These are phyloP conservation scores for Chrysoporthe cubensis DNA, from an alignment of 2,329 filamentous ascomycete genomes.

Conservation along the genomic window DNA sequence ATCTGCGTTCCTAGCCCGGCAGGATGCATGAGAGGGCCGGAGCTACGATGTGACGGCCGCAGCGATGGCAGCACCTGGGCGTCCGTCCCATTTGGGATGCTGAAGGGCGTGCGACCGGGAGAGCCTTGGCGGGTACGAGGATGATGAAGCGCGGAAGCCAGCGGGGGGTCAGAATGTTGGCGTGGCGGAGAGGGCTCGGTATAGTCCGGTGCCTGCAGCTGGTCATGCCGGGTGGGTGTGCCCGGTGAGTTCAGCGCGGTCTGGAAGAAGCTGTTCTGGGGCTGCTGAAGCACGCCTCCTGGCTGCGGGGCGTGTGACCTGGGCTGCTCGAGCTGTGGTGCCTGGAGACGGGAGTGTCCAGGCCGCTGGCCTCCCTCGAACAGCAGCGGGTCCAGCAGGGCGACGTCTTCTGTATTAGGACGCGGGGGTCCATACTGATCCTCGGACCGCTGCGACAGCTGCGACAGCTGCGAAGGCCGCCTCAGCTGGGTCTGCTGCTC, in stretches of 20 bases:
- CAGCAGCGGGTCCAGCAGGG: constrained; percentile 22
- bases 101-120: constrained; percentile 28
- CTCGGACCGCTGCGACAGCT: constrained; percentile 18
- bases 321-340: constrained; percentile 17
- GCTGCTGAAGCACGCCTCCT: constrained; percentile 20
- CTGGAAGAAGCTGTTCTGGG: constrained; percentile 28
- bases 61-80: constrained; percentile 21
- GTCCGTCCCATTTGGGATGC: constrained; percentile 24
- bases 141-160: constrained; percentile 14
- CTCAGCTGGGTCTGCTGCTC: constrained; percentile 16
- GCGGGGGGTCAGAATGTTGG: constrained; percentile 15
- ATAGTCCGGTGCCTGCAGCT: constrained; percentile 15
- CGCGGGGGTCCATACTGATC: constrained; percentile 23
- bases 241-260: constrained; percentile 28
- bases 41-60: constrained; percentile 23
- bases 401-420: constrained; percentile 27
- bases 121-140: constrained; percentile 16
- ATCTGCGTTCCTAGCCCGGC: constrained; percentile 13
- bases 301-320: constrained; percentile 26
- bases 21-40: constrained; percentile 23
- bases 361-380: constrained; percentile 25
- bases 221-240: constrained; percentile 15
- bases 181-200: constrained; percentile 20
- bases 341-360: constrained; percentile 19
- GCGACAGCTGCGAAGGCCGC: constrained; percentile 13